Conservation (phyloP, 2,329 filamentous ascomycete species). For the Lachnellula suecica region DNA sequence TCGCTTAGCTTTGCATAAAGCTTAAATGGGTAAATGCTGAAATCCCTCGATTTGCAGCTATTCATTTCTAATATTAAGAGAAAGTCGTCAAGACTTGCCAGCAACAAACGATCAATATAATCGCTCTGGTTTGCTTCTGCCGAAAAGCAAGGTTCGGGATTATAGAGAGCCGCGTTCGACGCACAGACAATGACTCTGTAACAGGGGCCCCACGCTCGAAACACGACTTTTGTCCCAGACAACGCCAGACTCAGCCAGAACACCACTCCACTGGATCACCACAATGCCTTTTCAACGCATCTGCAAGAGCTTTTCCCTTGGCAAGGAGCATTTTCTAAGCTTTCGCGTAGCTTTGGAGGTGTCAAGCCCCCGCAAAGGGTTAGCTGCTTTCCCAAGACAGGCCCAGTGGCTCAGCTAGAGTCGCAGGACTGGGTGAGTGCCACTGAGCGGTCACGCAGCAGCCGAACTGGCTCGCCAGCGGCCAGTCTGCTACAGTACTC, state of each 20-base stretch:
- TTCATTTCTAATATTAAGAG: background rate
- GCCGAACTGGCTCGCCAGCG: no score
- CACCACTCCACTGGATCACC: background rate
- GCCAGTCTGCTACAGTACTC: no score
- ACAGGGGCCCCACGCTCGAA: background rate
- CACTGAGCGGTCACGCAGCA: no score
- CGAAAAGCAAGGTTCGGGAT: background rate
- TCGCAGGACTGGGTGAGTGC: background rate
- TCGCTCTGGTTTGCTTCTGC: background rate
- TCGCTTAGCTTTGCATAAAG: background rate
- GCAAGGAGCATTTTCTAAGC: background rate
- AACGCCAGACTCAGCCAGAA: slow-evolving; percentile 3
- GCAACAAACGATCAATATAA: background rate
- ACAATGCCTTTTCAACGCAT: slow-evolving; percentile 2
- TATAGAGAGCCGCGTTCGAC: background rate
- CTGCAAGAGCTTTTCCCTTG: background rate
- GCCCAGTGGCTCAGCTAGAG: background rate
- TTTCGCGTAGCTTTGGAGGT: background rate
- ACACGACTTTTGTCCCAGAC: background rate
- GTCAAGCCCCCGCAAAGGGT: background rate
- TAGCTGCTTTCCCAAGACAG: background rate
- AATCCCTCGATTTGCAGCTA: background rate
- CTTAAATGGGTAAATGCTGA: background rate
- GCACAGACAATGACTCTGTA: background rate
- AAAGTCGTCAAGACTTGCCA: background rate